A percentile compares a stretch with the other conserved stretches of the same genome.
These are phyloP conservation scores for Fusarium foetens DNA, from an alignment of 2,329 filamentous ascomycete species.

Conservation along the genomic window DNA sequence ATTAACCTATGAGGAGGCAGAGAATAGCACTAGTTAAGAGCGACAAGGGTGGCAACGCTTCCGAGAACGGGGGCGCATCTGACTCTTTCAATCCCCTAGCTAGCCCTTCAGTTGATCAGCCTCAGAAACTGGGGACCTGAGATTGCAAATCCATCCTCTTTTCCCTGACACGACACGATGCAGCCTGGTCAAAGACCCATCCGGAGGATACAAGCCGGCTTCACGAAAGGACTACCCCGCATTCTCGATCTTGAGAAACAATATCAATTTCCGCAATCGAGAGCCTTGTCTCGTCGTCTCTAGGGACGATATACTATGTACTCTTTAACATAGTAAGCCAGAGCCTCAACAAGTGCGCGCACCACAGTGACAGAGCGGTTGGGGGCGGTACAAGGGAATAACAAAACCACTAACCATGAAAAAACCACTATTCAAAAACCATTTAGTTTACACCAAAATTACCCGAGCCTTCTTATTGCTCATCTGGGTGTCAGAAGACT, in stretches of 20 bases:
- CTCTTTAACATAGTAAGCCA: not conserved
- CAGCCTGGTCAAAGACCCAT: slow-evolving; percentile 9
- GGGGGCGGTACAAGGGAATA: not conserved
- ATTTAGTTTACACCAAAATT: too few species aligned
- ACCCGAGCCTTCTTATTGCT: too few species aligned
- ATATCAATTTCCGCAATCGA: slow-evolving; percentile 3
- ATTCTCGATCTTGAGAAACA: slow-evolving; percentile 2
- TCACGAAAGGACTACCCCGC: slow-evolving; percentile 10
- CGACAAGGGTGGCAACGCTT: slow-evolving; percentile 28
- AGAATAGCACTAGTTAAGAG: slow-evolving; percentile 26
- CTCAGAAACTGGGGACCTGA: slow-evolving; percentile 11
- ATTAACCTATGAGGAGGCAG: slow-evolving; percentile 32
- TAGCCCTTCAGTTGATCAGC: slow-evolving; percentile 14
- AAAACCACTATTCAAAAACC: too few species aligned
- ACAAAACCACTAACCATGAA: too few species aligned
- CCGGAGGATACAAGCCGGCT: not conserved
- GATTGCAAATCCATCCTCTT: slow-evolving; percentile 12
- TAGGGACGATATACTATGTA: not conserved
- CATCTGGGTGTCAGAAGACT: too few species aligned
- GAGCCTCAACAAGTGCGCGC: slow-evolving; percentile 25
- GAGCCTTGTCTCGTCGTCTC: not conserved
- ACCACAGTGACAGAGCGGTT: not conserved
- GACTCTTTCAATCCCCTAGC: slow-evolving; percentile 23
- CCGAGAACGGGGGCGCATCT: slow-evolving; percentile 39
- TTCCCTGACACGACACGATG: slow-evolving; percentile 8